Conservation (phyloP, 148 eudicot genomes). For the Suaeda aralocaspica region DNA sequence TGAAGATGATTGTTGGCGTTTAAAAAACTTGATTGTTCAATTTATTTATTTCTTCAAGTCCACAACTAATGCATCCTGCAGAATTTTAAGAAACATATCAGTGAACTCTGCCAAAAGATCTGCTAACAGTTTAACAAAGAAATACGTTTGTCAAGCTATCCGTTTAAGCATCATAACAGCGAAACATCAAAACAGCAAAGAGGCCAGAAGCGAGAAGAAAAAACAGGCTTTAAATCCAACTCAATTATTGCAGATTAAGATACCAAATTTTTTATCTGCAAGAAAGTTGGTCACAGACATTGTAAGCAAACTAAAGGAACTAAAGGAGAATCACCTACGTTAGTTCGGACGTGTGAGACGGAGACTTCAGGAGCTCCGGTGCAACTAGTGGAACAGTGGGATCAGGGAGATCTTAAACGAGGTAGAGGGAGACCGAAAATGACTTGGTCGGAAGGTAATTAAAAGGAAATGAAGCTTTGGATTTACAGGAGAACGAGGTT, state of each 20-base stretch:
- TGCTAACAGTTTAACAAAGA: not conserved
- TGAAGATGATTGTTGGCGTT: conserved; percentile 11
- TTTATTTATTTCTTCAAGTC: conserved; percentile 26
- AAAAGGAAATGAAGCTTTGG: no score
- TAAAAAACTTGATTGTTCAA: conserved; percentile 8
- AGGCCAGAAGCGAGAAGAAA: not conserved
- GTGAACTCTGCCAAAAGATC: not conserved
- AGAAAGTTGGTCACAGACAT: no score
- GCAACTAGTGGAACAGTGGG: no score
- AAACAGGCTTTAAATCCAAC: not conserved
- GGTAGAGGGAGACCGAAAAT: no score
- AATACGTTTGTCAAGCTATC: not conserved
- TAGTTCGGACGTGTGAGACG: no score
- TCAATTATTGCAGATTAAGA: not conserved
- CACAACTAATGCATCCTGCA: conserved; percentile 25
- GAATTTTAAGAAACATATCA: not conserved
- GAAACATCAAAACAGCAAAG: not conserved
- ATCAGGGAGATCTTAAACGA: no score
- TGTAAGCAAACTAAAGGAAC: no score
- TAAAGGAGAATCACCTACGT: no score
- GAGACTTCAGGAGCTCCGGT: no score
- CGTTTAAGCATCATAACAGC: not conserved
- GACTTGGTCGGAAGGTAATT: no score
- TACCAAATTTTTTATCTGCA: no score
- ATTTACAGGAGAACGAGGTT: no score